Evolutionary conservation across 352 stramenopile species (phyloP).

Genomic region (Globisporangium viniferum): DNA sequence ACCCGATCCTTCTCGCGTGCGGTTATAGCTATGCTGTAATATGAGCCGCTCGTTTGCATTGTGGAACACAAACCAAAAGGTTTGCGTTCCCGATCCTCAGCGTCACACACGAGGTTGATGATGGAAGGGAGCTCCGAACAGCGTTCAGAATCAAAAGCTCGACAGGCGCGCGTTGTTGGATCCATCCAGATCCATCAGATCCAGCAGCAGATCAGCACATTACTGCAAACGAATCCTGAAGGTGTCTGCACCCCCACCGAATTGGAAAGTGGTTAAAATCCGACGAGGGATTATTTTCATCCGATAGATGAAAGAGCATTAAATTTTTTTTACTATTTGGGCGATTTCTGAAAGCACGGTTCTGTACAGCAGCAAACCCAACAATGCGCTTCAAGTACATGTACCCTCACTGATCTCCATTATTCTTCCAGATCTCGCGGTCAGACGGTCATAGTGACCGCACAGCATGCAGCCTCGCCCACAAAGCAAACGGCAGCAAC

Average conservation of each 20-base stretch:
- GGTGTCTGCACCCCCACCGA: background rate
- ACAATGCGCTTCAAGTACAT: no score
- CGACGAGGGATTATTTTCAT: background rate
- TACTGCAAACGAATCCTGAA: background rate
- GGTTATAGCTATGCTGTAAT: background rate
- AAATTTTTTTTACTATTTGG: background rate
- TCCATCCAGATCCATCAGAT: background rate
- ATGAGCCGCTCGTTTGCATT: background rate
- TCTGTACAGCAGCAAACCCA: no score
- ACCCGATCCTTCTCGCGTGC: background rate
- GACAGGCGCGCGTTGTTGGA: background rate
- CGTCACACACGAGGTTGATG: background rate
- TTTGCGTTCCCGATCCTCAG: background rate
- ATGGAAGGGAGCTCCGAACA: background rate
- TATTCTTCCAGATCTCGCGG: no score
- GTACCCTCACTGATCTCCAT: no score
- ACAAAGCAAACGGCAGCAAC: no score
- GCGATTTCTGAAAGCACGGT: no score
- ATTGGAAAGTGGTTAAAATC: background rate
- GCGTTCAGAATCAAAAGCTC: background rate
- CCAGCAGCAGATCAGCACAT: background rate
- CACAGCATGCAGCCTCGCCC: no score
- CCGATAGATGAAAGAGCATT: background rate
- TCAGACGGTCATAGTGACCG: no score
- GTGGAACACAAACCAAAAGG: background rate